Evolutionary conservation across 306 rosid species (phyloP), one percentile per base, ranked within the genome.

Genomic region (Dalbergia cochinchinensis): DNA sequence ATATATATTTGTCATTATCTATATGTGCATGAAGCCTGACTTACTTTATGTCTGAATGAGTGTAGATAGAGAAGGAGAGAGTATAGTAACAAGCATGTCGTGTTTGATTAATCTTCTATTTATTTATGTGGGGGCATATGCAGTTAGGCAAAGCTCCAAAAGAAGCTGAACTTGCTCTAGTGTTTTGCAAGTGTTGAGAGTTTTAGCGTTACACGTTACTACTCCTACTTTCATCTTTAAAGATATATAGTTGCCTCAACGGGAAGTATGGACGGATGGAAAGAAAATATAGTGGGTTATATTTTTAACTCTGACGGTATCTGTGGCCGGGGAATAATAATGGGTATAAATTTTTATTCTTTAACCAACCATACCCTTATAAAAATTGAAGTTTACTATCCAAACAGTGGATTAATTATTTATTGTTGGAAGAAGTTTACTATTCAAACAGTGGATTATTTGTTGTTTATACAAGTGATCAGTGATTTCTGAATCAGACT

Each of bases 61-160:
- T 3, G 9, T 15, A 48, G 35, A 73, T 39, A 57, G 61, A 41
- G 18, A 16, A 22, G 5, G 45, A 42, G 18, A 31, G 45, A 11
- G 18, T 58, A 22, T 11, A 20, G 33, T 68, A 6, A 55, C 41
- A 1, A 19, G 65, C 1, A 33, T 77, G 51, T 33, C 79, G 65
- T 74, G 60, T 76, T 34, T 74, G 65, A 14, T 18, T 69, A 53
- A 54, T 54, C 64, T 26, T 50, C 11, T 70, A 77, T 74, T 54
- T 61, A 78, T 82, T 71, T 75, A 75, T 78, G 78, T 69, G 82
- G 57, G 69, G 39, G 65, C 13, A 13, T 39, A 47, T 62, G 16
- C 2, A 69, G 84, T 71, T 75, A 60, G 80, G 86, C 59, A 66
- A 60, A 61, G 71, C 54, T 65, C 39, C 20, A 74, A 69, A 78